Base-by-base conservation (phyloP, 2,329 filamentous ascomycete species). In the Claviceps capensis region DNA sequence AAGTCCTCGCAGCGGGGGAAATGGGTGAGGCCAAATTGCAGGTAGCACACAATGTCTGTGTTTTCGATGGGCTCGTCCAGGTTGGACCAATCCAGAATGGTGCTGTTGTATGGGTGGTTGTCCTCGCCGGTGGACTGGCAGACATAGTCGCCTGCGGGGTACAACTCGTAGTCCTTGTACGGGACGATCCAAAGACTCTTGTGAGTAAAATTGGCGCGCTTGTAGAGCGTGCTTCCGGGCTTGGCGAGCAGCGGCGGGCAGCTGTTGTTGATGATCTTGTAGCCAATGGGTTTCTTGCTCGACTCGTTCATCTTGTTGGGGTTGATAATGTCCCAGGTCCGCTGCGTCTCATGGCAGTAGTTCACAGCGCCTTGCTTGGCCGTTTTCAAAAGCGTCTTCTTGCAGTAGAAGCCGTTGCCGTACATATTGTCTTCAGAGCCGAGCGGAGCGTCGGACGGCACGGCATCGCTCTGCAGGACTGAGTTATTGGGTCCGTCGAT, bases 401-500 rank as follows among this genome's bases (percentile, higher is more conserved):
- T 59, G 55, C 55, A 60, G 53, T 61, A 87, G 66, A 88, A 88
- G 5, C 82, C 85, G 61, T 88, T 88, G 55, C 85, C 85, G 63
- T 86, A 83, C 52, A 75, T 79, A 66, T 89, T 88, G 64, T 86
- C 82, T 8, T 71, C 67, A 48, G 78, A 83, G 11, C 85, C 84
- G 0, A 85, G 76, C 43, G 79, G 77, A 9, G 77, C 83, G 0
- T 78, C 70, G 0, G 79, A 81, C 9, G 69, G 73, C 1, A 74
- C 70, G 3, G 84, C 83, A 59, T 89, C 85, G 45, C 84, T 83
- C 65, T 86, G 78, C 69, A 86, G 82, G 54, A 89, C 69, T 0
- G 78, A 76, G 63, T 85, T 85, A 22, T 69, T 67, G 56, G 76
- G 70, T 0, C 81, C 80, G 60, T 85, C 81, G 46, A 85, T 69